phyloP scores from a whole-genome alignment of 768 basidiomycete genomes.

The Lactarius deliciosus region DNA sequence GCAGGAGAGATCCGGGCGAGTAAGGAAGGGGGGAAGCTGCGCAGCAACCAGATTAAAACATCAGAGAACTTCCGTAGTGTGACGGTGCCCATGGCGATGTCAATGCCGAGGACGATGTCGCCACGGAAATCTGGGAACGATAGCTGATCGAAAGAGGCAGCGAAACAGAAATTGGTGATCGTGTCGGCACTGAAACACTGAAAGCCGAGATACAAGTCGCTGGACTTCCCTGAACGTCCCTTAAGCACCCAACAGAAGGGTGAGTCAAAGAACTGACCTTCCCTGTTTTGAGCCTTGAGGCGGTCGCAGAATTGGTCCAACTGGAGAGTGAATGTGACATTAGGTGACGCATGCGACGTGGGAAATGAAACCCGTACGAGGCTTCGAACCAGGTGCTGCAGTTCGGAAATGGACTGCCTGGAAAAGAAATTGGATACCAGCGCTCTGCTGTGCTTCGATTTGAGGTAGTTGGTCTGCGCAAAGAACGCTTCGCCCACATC shows the following conservation, averaged over 20 bases:
- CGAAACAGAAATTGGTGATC: slow-evolving; percentile 45
- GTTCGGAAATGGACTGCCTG: slow-evolving; percentile 38
- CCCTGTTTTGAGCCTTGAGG: slow-evolving; percentile 16
- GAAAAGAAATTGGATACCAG: slow-evolving; percentile 42
- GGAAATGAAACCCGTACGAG: slow-evolving; percentile 31
- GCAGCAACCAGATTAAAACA: slow-evolving; percentile 8
- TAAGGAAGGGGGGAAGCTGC: slow-evolving; percentile 4
- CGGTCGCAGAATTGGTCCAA: slow-evolving; percentile 35
- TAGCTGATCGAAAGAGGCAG: slow-evolving; percentile 37
- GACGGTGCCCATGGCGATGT: slow-evolving; percentile 35
- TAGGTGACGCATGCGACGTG: background rate
- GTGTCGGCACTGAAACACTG: slow-evolving; percentile 45
- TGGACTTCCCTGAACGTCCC: slow-evolving; percentile 27
- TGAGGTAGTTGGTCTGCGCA: slow-evolving; percentile 38
- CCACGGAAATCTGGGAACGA: slow-evolving; percentile 38
- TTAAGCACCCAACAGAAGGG: background rate
- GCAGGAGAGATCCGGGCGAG: slow-evolving; percentile 6
- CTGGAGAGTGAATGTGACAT: slow-evolving; percentile 30
- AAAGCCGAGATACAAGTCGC: slow-evolving; percentile 43
- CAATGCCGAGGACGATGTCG: slow-evolving; percentile 38
- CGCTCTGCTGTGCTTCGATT: slow-evolving; percentile 37
- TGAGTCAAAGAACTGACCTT: background rate
- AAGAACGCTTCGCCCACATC: slow-evolving; percentile 40
- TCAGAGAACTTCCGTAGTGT: slow-evolving; percentile 17
- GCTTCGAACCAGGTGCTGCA: slow-evolving; percentile 39